Percentiles rank a stretch among this genome's conserved stretches.
Evolutionary conservation across 257 asterid species (phyloP).

Genomic region (Ajuga chamaepitys): DNA sequence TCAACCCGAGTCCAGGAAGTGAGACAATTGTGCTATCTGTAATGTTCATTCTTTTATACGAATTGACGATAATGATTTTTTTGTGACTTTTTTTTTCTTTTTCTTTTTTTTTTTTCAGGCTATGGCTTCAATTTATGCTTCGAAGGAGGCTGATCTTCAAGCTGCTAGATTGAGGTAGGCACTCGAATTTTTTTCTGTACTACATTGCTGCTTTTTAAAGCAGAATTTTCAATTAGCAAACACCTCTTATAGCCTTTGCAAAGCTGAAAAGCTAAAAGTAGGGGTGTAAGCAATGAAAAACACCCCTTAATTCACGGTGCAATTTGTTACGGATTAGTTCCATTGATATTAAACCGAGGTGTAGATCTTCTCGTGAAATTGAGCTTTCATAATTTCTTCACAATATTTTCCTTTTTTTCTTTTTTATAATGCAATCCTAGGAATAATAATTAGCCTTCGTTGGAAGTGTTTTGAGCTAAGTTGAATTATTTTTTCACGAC

Average conservation of each 20-base stretch:
- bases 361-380: neutral
- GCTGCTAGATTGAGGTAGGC: slow-evolving; percentile 81
- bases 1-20: slow-evolving; percentile 95
- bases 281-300: too few relatives aligned
- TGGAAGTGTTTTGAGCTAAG: neutral
- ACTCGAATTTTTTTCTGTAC: too few relatives aligned
- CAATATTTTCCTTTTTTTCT: neutral
- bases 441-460: neutral
- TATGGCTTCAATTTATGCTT: slow-evolving; percentile 84
- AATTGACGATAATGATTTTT: neutral
- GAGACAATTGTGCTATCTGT: neutral
- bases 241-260: too few relatives aligned
- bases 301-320: too few relatives aligned
- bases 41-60: neutral
- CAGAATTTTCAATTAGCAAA: too few relatives aligned
- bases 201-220: too few relatives aligned
- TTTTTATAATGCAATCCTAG: neutral
- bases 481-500: too few relatives aligned
- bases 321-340: too few relatives aligned
- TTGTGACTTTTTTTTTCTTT: neutral
- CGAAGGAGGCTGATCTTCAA: slow-evolving; percentile 91
- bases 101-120: slow-evolving; percentile 43
- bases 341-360: neutral
- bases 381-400: neutral
- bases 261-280: too few relatives aligned